These are phyloP conservation scores for Penicillium chermesinum DNA, from an alignment of 495 filamentous ascomycete species.

Conservation along the genomic window DNA sequence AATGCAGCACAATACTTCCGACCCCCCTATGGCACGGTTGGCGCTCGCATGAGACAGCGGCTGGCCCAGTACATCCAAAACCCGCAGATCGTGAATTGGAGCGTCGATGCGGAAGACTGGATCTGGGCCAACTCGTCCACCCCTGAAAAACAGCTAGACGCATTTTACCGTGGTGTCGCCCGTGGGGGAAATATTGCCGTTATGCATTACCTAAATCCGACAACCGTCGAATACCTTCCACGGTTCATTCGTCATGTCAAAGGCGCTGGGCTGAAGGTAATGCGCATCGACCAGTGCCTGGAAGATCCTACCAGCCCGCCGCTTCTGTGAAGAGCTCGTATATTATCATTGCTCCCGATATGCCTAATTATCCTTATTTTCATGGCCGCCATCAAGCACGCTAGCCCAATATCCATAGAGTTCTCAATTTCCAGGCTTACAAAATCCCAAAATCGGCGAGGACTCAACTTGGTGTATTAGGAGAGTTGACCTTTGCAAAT, in stretches of 20 bases:
- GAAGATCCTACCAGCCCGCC: constrained; percentile 63
- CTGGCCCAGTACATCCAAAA: constrained; percentile 48
- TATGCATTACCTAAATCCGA: constrained; percentile 69
- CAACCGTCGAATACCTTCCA: constrained; percentile 60
- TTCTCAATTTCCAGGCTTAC: no score
- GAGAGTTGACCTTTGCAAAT: no score
- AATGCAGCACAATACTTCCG: constrained; percentile 58
- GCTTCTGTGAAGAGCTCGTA: constrained; percentile 19
- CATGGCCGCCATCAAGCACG: no score
- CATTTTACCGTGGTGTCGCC: constrained; percentile 63
- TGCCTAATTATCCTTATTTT: not conserved
- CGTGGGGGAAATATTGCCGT: constrained; percentile 69
- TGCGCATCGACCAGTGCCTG: constrained; percentile 78
- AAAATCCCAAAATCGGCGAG: no score
- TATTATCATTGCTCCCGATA: not conserved
- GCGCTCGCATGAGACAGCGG: constrained; percentile 63
- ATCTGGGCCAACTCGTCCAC: constrained; percentile 59
- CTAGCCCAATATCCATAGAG: no score
- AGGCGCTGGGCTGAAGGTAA: constrained; percentile 58
- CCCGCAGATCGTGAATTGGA: constrained; percentile 65
- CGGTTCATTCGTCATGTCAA: constrained; percentile 68
- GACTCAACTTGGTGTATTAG: no score
- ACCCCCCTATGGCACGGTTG: constrained; percentile 71
- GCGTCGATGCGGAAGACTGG: constrained; percentile 77
- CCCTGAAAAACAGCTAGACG: constrained; percentile 69